phyloP scores from a whole-genome alignment of 1,139 yeast genomes.

The Zygotorulaspora mrakii region DNA sequence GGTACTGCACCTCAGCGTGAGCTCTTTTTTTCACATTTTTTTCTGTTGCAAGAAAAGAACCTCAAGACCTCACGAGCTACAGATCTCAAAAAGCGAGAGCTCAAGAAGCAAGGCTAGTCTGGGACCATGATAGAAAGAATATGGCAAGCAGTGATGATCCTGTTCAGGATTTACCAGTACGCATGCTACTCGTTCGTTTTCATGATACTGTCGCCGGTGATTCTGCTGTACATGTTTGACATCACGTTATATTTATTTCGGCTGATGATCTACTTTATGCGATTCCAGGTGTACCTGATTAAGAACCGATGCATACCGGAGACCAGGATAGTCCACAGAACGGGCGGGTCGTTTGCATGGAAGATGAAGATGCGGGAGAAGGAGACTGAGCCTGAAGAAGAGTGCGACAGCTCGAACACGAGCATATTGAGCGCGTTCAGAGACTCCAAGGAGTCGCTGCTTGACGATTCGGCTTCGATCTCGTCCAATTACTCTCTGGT shows the following conservation, averaged over 20 bases:
- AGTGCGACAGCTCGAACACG: conserved; percentile 8
- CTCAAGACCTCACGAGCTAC: too few species aligned
- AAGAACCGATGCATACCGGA: conserved; percentile 9
- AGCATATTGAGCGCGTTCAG: conserved; percentile 10
- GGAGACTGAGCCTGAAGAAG: conserved; percentile 3
- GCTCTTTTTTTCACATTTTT: too few species aligned
- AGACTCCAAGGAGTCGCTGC: conserved; percentile 12
- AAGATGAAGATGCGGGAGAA: too few species aligned
- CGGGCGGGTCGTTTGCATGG: conserved; percentile 2
- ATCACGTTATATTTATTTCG: conserved; percentile 19
- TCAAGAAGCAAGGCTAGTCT: not conserved
- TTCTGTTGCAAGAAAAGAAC: not conserved
- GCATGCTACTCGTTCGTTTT: conserved; percentile 16
- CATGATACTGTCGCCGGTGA: conserved; percentile 19
- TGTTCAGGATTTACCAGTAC: conserved; percentile 15
- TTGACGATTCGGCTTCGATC: conserved; percentile 12
- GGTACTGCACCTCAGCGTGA: too few species aligned
- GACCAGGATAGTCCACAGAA: conserved; percentile 1
- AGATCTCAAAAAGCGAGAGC: too few species aligned
- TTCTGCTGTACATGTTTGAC: conserved; percentile 21
- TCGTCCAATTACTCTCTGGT: conserved; percentile 12
- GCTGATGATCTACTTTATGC: conserved; percentile 13
- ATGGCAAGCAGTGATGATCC: conserved; percentile 8
- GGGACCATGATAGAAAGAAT: conserved; percentile 7
- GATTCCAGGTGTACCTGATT: conserved; percentile 14